phyloP scores from a whole-genome alignment of 345 rosid species.

The Pistacia vera region DNA sequence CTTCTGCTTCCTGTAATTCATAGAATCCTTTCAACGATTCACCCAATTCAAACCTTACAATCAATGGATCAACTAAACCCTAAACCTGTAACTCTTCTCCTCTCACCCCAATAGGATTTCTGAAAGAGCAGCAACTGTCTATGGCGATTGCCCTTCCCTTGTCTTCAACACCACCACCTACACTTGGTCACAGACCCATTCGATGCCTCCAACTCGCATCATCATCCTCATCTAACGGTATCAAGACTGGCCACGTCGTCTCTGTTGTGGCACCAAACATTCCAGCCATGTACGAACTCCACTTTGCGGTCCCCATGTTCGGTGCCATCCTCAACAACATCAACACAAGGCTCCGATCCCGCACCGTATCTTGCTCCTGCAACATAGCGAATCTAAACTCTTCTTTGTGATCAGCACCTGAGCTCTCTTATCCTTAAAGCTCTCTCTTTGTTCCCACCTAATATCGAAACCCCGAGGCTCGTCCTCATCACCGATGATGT shows the following conservation, averaged over 20 bases:
- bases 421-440: slow-evolving; percentile 44
- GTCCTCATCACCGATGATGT: slow-evolving; percentile 36
- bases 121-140: slow-evolving; percentile 56
- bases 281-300: slow-evolving; percentile 67
- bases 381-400: slow-evolving; percentile 58
- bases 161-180: slow-evolving; percentile 36
- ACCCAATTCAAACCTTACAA: no score
- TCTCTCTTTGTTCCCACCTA: slow-evolving; percentile 33
- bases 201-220: slow-evolving; percentile 69
- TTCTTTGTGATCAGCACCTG: slow-evolving; percentile 47
- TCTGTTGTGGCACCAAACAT: slow-evolving; percentile 60
- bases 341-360: slow-evolving; percentile 58
- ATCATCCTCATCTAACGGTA: slow-evolving; percentile 45
- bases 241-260: slow-evolving; percentile 49
- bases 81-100: slow-evolving; percentile 12
- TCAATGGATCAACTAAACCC: slow-evolving; percentile 35
- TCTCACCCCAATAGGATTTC: slow-evolving; percentile 19
- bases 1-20: no score
- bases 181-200: slow-evolving; percentile 60
- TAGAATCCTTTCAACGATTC: no score
- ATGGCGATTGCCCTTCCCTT: slow-evolving; percentile 54
- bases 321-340: slow-evolving; percentile 62
- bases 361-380: slow-evolving; percentile 45
- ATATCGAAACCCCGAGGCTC: slow-evolving; percentile 28
- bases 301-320: slow-evolving; percentile 69